Conservation (phyloP, 352 stramenopile species). For the Phytophthora pinifolia region DNA sequence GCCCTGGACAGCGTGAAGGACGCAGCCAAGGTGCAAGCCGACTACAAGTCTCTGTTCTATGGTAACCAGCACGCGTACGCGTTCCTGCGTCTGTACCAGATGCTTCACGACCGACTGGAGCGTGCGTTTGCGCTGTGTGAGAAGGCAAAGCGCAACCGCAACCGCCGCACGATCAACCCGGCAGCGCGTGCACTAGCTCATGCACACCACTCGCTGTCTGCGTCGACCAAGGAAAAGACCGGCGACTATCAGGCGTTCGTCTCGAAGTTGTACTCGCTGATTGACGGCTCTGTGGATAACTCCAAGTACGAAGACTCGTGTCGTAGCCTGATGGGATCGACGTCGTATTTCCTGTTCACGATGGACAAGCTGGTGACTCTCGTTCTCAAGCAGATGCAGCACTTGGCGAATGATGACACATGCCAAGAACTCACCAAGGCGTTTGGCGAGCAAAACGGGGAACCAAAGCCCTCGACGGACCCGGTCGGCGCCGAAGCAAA, state of each 20-base stretch:
- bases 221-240: slow-evolving; percentile 63
- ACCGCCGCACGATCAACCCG: slow-evolving; percentile 86
- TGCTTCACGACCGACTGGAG: slow-evolving; percentile 85
- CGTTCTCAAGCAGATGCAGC: slow-evolving; percentile 90
- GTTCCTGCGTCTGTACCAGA: slow-evolving; percentile 89
- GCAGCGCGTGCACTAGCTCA: slow-evolving; percentile 78
- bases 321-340: slow-evolving; percentile 87
- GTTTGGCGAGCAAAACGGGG: slow-evolving; percentile 55
- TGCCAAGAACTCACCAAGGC: slow-evolving; percentile 79
- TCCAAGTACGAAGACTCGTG: slow-evolving; percentile 91
- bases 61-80: slow-evolving; percentile 87
- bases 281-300: slow-evolving; percentile 86
- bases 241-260: slow-evolving; percentile 89
- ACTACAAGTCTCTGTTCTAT: slow-evolving; percentile 63
- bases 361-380: slow-evolving; percentile 89
- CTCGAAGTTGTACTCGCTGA: slow-evolving; percentile 84
- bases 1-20: slow-evolving; percentile 63
- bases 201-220: slow-evolving; percentile 54
- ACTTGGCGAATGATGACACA: slow-evolving; percentile 78
- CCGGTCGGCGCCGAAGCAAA: slow-evolving; percentile 35
- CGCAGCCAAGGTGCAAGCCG: slow-evolving; percentile 37
- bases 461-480: slow-evolving; percentile 31
- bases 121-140: slow-evolving; percentile 82
- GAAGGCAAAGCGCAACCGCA: slow-evolving; percentile 84
- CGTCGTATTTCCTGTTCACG: slow-evolving; percentile 91